Percentiles rank a stretch among this genome's conserved stretches.
Evolutionary conservation across 768 basidiomycete genomes (phyloP).

Genomic region (Serpula lacrymans): DNA sequence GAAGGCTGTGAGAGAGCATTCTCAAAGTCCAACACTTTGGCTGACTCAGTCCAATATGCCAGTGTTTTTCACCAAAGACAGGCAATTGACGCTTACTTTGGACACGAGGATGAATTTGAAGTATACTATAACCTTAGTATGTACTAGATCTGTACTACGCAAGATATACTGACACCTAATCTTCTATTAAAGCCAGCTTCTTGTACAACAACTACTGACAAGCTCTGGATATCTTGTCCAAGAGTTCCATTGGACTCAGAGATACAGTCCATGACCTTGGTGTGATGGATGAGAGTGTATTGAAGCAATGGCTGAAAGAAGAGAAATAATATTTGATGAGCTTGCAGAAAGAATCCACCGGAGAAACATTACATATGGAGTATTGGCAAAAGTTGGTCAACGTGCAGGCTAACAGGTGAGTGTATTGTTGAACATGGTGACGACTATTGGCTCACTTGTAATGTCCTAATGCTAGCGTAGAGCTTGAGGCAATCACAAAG

Average conservation of each 20-base stretch:
- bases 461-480: no score
- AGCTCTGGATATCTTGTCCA: constrained; percentile 16
- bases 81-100: constrained; percentile 5
- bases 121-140: constrained; percentile 3
- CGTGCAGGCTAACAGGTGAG: no score
- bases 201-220: constrained; percentile 22
- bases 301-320: constrained; percentile 7
- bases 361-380: constrained; percentile 12
- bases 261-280: constrained; percentile 5
- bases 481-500: no score
- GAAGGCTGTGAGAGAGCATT: constrained; percentile 9
- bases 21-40: not conserved
- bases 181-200: constrained; percentile 8
- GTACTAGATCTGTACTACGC: not conserved
- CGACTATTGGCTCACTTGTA: no score
- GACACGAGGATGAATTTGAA: not conserved
- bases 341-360: constrained; percentile 1
- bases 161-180: constrained; percentile 3
- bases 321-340: constrained; percentile 7
- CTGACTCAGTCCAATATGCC: no score
- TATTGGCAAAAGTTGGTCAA: constrained; percentile 11
- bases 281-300: constrained; percentile 1
- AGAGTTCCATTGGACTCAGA: not conserved
- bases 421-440: no score
- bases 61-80: no score